Evolutionary conservation across 768 basidiomycete species (phyloP), one percentile per base, ranked within the genome.

Genomic region (Suillus luteus): DNA sequence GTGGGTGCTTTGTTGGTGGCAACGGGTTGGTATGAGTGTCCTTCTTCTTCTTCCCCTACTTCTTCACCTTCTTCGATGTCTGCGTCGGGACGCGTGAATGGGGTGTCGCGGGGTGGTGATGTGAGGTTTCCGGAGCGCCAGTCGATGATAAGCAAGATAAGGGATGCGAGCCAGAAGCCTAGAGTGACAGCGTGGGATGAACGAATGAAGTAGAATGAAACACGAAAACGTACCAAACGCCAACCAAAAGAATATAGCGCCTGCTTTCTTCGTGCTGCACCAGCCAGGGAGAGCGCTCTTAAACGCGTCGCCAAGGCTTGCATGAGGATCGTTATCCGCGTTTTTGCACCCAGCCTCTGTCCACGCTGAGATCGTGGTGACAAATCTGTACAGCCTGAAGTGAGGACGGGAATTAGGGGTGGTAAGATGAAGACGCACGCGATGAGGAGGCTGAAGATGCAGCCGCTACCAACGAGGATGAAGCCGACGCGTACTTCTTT

Each of bases 181-280:
- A 52, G 41, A 52, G 48, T 14, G 27, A 59, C 14, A 41, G 35
- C 6, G 22, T 17, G 41, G 54, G 59, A 71, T 37, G 67, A 62
- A 22, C 14, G 7, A 46, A 17, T 10, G 17, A 41, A 58, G 7
- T 24, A 27, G 35, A 12, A 27, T 22, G 9, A n/a, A 55, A 24
- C 27, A 1, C 49, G n/a, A 38, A 19, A 9, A 80, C 87, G 55
- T 68, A 92, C 93, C 82, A 61, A 93, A 92, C 1, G 86, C 80
- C 10, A 94, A 74, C 95, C 95, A 96, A 73, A 95, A 90, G 77
- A 98, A 97, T 54, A 96, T 85, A 5, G 86, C 86, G 0, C 85
- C 92, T 2, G 95, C 95, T 70, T 93, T 95, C 79, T 97, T 98
- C 8, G 95, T 96, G 66, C 81, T 86, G 76, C 95, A 98, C 92